phyloP scores from a whole-genome alignment of 2,329 filamentous ascomycete species.

The Aspergillus candidus region DNA sequence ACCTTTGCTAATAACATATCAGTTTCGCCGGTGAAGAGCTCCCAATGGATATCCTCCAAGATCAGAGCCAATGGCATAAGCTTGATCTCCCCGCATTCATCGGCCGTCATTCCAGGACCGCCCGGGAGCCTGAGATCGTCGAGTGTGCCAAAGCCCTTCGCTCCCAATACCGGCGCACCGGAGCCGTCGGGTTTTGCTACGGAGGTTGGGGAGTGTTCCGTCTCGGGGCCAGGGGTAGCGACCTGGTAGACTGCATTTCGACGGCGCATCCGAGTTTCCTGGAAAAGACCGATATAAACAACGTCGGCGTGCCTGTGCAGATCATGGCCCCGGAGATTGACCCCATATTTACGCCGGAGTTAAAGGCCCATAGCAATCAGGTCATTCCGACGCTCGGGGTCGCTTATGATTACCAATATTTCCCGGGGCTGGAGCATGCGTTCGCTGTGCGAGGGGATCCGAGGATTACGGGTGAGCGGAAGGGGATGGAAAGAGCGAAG shows the following conservation, averaged over 20 bases:
- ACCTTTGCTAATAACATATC: not conserved
- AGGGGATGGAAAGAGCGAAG: constrained; percentile 45
- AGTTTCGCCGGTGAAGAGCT: constrained; percentile 34
- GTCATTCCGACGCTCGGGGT: constrained; percentile 35
- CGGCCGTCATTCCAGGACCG: constrained; percentile 30
- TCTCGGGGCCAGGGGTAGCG: constrained; percentile 38
- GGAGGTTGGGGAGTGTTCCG: constrained; percentile 49
- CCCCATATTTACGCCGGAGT: constrained; percentile 36
- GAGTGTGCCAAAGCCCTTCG: constrained; percentile 32
- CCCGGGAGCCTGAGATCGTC: constrained; percentile 36
- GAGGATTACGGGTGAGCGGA: constrained; percentile 34
- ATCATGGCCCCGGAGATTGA: constrained; percentile 49
- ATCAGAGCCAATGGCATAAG: constrained; percentile 18
- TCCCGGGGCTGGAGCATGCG: constrained; percentile 46
- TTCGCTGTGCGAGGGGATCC: constrained; percentile 42
- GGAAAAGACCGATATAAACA: constrained; percentile 43
- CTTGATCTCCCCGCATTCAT: constrained; percentile 39
- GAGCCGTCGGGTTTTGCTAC: constrained; percentile 47
- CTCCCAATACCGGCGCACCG: constrained; percentile 27
- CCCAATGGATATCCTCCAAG: constrained; percentile 24
- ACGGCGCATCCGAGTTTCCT: constrained; percentile 43
- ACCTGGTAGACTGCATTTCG: constrained; percentile 43
- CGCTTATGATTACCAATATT: constrained; percentile 48
- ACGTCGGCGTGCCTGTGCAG: constrained; percentile 46
- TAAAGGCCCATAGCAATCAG: constrained; percentile 42